Percentiles rank a stretch among this genome's conserved stretches.
These are phyloP conservation scores for Cladosporium cucumerinum DNA, from an alignment of 2,329 filamentous ascomycete genomes.

Conservation along the genomic window DNA sequence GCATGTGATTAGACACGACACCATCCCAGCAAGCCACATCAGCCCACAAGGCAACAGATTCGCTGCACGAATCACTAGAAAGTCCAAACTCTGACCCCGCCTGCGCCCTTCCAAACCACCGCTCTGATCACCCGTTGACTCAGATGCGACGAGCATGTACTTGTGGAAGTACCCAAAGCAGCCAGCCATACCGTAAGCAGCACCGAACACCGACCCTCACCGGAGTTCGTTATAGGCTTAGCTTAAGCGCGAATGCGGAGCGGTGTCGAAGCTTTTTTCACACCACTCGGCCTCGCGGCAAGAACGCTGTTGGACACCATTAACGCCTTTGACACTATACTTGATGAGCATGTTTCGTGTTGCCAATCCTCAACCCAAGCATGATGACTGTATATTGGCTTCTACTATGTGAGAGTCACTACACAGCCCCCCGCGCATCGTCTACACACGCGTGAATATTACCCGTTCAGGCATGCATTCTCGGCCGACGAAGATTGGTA, in stretches of 20 bases:
- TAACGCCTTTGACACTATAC: background rate
- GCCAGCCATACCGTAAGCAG: background rate
- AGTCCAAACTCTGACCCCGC: background rate
- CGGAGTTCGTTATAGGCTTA: constrained; percentile 2
- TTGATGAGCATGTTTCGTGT: background rate
- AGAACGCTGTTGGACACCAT: background rate
- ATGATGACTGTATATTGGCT: background rate
- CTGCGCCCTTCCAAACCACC: background rate
- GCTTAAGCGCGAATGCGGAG: background rate
- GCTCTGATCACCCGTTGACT: background rate
- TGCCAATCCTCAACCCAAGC: background rate
- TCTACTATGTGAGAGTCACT: background rate
- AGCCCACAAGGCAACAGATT: background rate
- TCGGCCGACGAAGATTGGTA: background rate
- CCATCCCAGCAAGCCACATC: background rate
- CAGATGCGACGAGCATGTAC: background rate
- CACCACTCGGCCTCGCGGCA: background rate
- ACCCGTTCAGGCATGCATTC: background rate
- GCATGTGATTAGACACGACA: background rate
- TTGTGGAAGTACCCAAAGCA: background rate
- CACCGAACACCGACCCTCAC: background rate
- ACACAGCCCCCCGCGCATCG: background rate
- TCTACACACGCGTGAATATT: background rate
- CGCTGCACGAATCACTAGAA: background rate
- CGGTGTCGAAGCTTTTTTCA: constrained; percentile 2